Percentiles rank a stretch among this genome's conserved stretches.
phyloP scores from a whole-genome alignment of 371 early-diverging fungal species.

The Smittium culicis region DNA sequence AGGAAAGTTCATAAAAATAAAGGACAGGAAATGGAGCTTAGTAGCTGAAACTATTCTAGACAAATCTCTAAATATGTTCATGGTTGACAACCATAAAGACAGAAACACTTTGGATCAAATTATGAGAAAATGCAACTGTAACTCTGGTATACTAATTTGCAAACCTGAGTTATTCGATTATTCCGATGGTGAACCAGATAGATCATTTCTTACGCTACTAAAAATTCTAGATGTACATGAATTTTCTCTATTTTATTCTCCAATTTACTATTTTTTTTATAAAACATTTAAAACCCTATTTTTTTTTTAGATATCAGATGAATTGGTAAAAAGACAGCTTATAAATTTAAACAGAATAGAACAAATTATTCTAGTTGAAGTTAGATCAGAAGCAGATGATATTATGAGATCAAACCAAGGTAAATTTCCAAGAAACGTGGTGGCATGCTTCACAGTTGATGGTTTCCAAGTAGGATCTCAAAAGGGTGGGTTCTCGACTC shows the following conservation, averaged over 20 bases:
- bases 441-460: slow-evolving; percentile 45
- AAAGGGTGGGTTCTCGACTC: slow-evolving; percentile 33
- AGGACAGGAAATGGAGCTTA: slow-evolving; percentile 42
- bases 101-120: slow-evolving; percentile 37
- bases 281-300: neutral
- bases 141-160: slow-evolving; percentile 43
- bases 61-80: slow-evolving; percentile 50
- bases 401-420: slow-evolving; percentile 40
- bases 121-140: slow-evolving; percentile 36
- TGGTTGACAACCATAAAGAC: slow-evolving; percentile 61
- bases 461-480: slow-evolving; percentile 53
- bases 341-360: slow-evolving; percentile 63
- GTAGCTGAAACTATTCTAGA: slow-evolving; percentile 60
- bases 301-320: slow-evolving; percentile 23
- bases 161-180: slow-evolving; percentile 54
- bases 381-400: slow-evolving; percentile 54
- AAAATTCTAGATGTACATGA: slow-evolving; percentile 46
- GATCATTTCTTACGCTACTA: slow-evolving; percentile 45
- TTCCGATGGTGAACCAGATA: slow-evolving; percentile 51
- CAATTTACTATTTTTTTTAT: neutral
- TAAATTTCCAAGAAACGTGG: slow-evolving; percentile 54
- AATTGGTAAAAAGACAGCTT: slow-evolving; percentile 60
- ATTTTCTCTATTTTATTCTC: neutral
- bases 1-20: slow-evolving; percentile 56
- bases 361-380: slow-evolving; percentile 53